Base-by-base conservation (phyloP, 495 filamentous ascomycete genomes). In the Trypethelium eluteriae region DNA sequence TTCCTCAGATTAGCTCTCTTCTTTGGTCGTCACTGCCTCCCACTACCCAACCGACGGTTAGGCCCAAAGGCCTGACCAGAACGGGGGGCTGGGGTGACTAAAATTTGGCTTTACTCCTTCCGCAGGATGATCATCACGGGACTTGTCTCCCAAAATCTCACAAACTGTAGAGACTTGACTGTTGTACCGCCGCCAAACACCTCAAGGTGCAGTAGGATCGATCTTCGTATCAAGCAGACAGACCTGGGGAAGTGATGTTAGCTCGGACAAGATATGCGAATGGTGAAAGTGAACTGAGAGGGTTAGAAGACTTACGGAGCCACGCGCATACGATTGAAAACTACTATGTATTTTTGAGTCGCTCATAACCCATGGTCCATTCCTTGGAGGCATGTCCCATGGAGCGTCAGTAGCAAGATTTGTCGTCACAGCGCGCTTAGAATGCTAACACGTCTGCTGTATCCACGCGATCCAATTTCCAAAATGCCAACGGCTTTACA, bases 281-380 rank as follows among this genome's bases (percentile, higher is more conserved):
- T 2, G n/a, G 49, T 2, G 10, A 14, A 53, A 36, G 25, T 36
- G 53, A 36, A 9, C 5, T 7, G 18, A 53, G 18, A 14, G 11
- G 18, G 12, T 3, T 7, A 9, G 32, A 59, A 36, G 32, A 59
- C 53, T 59, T 59, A 59, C 53, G 53, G 53, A 59, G 53, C 53
- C 53, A 59, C 53, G 53, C 5, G 53, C 53, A 59, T 59, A 59
- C 53, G 53, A 59, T 59, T 59, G 53, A 59, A 59, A 59, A 59
- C 53, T 59, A 59, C 53, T 59, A 44, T 44, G 41, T 7, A 7
- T 39, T 35, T 59, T 14, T 59, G 14, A 7, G 34, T 59, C 53
- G 53, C 53, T 59, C 53, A 59, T 18, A 10, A 14, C 53, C 53
- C 36, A 25, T 1, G 25, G 25, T 25, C 25, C 25, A 25, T 25